Evolutionary conservation across 1,284 basidiomycete genomes (phyloP), one percentile per base, ranked within the genome.

Genomic region (Trichosporon sp.): DNA sequence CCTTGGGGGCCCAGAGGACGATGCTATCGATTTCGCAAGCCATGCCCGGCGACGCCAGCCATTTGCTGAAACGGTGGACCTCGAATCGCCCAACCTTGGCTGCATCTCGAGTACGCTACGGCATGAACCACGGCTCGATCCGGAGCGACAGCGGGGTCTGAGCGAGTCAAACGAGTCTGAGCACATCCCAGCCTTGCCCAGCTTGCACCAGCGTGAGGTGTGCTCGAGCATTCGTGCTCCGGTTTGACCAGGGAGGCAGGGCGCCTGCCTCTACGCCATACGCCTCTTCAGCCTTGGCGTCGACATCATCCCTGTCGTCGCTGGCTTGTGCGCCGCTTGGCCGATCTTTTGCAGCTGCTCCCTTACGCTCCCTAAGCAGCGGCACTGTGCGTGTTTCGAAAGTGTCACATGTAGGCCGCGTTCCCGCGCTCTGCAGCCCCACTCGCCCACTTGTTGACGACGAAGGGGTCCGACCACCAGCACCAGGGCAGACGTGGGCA

Each of bases 311-410:
- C 59, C 59, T 63, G 59, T 16, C 2, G 21, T 35, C n/a, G 59
- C 59, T 16, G 59, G 59, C 59, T 10, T 31, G 31, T 63, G 59
- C 59, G 59, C 32, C 31, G 59, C 32, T 63, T 16, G 32, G 14
- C 59, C 31, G 31, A 35, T 35, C 59, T 35, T 8, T 61, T 3
- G 32, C 31, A 12, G 37, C 12, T 35, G 56, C 31, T 32, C 56
- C 31, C 26, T n/a, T 4, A n/a, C 14, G 31, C 31, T 32, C 56
- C 31, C 26, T n/a, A 3, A 19, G 59, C 31, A 32, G 31, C 31
- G 1, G 59, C 31, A 7, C 59, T 8, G 59, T 63, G 59, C 59
- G 16, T 37, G 59, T 63, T 63, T 63, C 59, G 32, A 37, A n/a
- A 3, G 16, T 2, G 16, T 35, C 59, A 63, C 59, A 63, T 63